Conservation (phyloP, 495 filamentous ascomycete species). For the Clohesyomyces aquaticus region DNA sequence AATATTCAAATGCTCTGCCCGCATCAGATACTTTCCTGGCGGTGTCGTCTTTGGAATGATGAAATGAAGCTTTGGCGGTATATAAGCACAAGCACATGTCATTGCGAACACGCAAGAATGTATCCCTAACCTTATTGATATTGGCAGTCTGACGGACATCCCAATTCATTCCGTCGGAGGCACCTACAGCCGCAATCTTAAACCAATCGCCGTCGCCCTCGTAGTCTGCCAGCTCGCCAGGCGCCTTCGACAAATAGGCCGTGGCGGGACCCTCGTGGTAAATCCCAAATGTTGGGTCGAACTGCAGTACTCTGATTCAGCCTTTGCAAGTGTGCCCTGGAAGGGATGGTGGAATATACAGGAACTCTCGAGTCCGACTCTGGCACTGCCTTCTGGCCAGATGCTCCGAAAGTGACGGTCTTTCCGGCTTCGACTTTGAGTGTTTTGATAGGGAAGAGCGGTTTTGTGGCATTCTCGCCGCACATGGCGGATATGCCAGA, state of each 20-base stretch:
- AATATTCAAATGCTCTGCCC: slow-evolving; percentile 26
- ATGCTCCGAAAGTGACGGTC: no score
- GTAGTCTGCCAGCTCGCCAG: slow-evolving; percentile 15
- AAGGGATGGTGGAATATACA: no score
- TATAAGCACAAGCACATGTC: neutral
- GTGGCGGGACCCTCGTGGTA: slow-evolving; percentile 30
- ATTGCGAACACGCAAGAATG: neutral
- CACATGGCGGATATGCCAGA: no score
- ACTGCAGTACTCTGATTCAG: no score
- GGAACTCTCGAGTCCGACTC: no score
- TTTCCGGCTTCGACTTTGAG: no score
- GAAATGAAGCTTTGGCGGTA: slow-evolving; percentile 21
- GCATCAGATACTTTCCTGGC: slow-evolving; percentile 25
- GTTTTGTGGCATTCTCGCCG: no score
- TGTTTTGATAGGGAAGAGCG: no score
- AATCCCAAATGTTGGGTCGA: no score
- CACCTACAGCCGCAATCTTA: slow-evolving; percentile 17
- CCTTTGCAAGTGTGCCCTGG: no score
- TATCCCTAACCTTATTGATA: neutral
- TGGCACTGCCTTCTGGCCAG: no score
- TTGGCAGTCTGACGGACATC: neutral
- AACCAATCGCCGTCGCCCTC: slow-evolving; percentile 28
- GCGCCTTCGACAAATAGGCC: slow-evolving; percentile 21
- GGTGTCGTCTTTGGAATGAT: slow-evolving; percentile 27
- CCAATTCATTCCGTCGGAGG: slow-evolving; percentile 17